Evolutionary conservation across 352 stramenopile species (phyloP).

Genomic region (Pythium pyrilobum): DNA sequence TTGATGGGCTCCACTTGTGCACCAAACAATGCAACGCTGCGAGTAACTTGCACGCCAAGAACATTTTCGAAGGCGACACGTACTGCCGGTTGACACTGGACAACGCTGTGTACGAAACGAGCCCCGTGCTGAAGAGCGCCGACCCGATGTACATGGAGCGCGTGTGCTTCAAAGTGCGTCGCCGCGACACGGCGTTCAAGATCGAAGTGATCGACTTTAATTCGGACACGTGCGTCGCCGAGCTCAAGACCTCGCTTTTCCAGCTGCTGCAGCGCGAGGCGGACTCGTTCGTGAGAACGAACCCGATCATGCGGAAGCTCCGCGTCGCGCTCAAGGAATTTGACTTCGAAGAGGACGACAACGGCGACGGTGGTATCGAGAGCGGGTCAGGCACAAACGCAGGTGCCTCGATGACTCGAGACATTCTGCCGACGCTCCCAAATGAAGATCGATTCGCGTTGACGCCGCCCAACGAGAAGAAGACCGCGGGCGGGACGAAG

Average conservation of each 20-base stretch:
- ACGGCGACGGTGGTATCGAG: conserved; percentile 5
- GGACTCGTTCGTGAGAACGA: conserved; percentile 52
- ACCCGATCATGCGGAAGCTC: conserved; percentile 42
- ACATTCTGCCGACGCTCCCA: conserved; percentile 23
- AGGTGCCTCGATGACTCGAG: not conserved
- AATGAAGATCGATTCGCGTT: conserved; percentile 51
- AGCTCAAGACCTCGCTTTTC: conserved; percentile 68
- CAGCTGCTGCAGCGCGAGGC: conserved; percentile 72
- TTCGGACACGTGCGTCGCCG: conserved; percentile 62
- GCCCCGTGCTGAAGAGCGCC: conserved; percentile 78
- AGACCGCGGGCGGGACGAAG: conserved; percentile 2
- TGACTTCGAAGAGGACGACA: conserved; percentile 34
- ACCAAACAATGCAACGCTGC: conserved; percentile 69
- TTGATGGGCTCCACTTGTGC: conserved; percentile 77
- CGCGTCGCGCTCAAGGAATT: conserved; percentile 38
- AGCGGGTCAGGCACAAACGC: not conserved
- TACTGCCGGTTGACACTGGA: conserved; percentile 77
- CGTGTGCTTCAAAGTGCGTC: conserved; percentile 63
- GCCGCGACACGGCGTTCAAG: conserved; percentile 50
- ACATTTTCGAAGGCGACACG: conserved; percentile 84
- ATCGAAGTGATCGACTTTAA: conserved; percentile 85
- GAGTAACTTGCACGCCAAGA: conserved; percentile 71
- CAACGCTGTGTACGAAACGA: conserved; percentile 67
- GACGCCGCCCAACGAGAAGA: conserved; percentile 28
- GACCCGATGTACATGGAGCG: conserved; percentile 85